phyloP scores from a whole-genome alignment of 2,329 filamentous ascomycete species.

The Stagonosporopsis chrysanthemi region DNA sequence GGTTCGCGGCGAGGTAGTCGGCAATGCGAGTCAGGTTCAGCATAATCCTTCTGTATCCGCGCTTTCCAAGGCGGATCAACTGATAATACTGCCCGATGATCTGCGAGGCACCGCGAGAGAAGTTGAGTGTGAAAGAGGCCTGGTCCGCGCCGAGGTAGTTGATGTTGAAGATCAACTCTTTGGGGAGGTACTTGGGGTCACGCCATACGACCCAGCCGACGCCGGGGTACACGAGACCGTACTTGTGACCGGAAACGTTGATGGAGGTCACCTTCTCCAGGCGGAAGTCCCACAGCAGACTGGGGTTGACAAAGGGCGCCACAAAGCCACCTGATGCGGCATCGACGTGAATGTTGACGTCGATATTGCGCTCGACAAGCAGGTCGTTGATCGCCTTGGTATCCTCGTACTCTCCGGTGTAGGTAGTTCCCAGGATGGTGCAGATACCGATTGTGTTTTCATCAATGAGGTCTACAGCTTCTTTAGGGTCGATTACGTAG shows the following conservation, averaged over 20 bases:
- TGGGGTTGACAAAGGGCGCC: constrained; percentile 85
- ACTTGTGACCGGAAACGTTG: constrained; percentile 94
- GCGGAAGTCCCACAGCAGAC: constrained; percentile 90
- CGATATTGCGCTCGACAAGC: constrained; percentile 74
- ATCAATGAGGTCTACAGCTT: constrained; percentile 68
- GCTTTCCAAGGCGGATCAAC: constrained; percentile 91
- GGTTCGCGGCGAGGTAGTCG: constrained; percentile 80
- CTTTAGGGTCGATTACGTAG: constrained; percentile 69
- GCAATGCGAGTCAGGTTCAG: constrained; percentile 87
- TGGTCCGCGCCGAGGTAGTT: constrained; percentile 98
- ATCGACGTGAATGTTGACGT: constrained; percentile 91
- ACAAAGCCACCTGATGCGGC: constrained; percentile 93
- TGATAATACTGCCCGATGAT: constrained; percentile 98
- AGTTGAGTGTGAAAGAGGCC: constrained; percentile 95
- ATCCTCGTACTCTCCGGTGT: constrained; percentile 93
- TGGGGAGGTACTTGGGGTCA: constrained; percentile 69
- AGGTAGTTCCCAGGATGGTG: constrained; percentile 87
- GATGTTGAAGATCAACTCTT: constrained; percentile 98
- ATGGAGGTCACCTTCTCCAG: constrained; percentile 89
- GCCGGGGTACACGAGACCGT: constrained; percentile 79
- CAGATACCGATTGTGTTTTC: constrained; percentile 90
- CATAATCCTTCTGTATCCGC: constrained; percentile 93
- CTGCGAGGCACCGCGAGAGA: constrained; percentile 92
- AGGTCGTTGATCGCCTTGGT: constrained; percentile 91
- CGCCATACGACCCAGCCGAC: constrained; percentile 96